Base-by-base conservation (phyloP, 2,329 filamentous ascomycete species). In the Fusarium drepaniforme region DNA sequence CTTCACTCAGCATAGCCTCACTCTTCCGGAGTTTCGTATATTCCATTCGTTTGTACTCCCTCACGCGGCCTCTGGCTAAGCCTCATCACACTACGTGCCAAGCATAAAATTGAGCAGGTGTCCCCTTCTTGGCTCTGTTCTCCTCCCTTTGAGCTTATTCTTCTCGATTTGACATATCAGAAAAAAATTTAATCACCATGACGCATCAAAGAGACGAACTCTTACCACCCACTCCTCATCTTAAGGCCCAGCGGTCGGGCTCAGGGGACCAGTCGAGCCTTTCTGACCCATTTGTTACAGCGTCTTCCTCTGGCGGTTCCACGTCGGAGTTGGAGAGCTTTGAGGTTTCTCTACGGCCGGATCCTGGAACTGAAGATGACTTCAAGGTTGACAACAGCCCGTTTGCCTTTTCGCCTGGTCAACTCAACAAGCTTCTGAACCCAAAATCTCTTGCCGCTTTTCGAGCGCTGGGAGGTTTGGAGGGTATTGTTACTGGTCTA, bases 301-400 rank as follows among this genome's bases (percentile, higher is more conserved):
- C 28, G 18, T 53, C 49, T 11, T 21, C 49, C 21, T 33, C 49
- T 4, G 25, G 46, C 18, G 28, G 28, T 30, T 53, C 49, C 11
- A 33, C 28, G 4, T 4, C 49, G 11, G 11, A 53, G 9, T 7
- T 53, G 21, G 57, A 59, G 25, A 28, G 6, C 16, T 23, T 59
- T 23, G 28, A 59, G 18, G 35, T 18, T 30, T 33, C 37, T 2
- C 23, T 59, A 23, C 33, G 16, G 33, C 57, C 57, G 18, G 57
- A 59, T 40, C 57, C 57, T 8, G 57, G 57, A 59, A 59, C 57
- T 7, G 57, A 59, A 30, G 16, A 59, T 38, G 57, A 59, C 57
- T 59, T 59, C 28, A 18, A 5, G 2, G 57, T 59, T 23, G 37
- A 59, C 15, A 5, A 42, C 11, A 42, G 38, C 35, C 37, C 57